Conservation (phyloP, 2,329 filamentous ascomycete genomes). For the Stagonosporopsis rhizophila region DNA sequence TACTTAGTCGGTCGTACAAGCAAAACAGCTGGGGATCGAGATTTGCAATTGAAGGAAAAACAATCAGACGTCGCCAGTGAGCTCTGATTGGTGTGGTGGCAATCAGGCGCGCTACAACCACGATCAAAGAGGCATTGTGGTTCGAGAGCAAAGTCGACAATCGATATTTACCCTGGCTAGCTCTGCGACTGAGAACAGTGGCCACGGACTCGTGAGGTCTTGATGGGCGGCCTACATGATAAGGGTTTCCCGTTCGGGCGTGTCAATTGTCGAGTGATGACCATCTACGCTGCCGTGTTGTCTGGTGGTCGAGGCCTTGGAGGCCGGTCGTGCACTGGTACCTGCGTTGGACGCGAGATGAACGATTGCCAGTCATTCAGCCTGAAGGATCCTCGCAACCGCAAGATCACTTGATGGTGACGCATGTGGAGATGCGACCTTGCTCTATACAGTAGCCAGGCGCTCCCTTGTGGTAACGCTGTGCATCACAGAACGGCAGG, state of each 20-base stretch:
- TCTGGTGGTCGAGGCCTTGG: constrained; percentile 10
- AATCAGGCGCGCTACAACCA: not conserved
- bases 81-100: constrained; percentile 1
- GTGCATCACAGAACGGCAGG: constrained; percentile 18
- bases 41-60: constrained; percentile 6
- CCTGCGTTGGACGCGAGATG: constrained; percentile 20
- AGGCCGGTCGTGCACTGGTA: constrained; percentile 16
- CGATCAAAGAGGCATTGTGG: not conserved
- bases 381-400: constrained; percentile 6
- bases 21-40: constrained; percentile 18
- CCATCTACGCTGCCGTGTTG: not conserved
- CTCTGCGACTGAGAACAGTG: not conserved
- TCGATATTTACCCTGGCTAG: constrained; percentile 11
- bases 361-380: constrained; percentile 6
- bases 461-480: constrained; percentile 15
- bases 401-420: constrained; percentile 16
- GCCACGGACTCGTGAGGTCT: not conserved
- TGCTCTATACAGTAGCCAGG: constrained; percentile 10
- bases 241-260: not conserved
- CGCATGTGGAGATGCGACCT: constrained; percentile 17
- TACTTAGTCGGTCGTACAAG: constrained; percentile 17
- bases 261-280: constrained; percentile 8
- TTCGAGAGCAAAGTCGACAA: not conserved
- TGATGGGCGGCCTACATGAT: not conserved
- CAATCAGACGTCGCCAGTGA: not conserved